A percentile compares a stretch with the other conserved stretches of the same genome.
These are phyloP conservation scores for Ceratocystis ficicola DNA, from an alignment of 2,329 filamentous ascomycete species.

Conservation along the genomic window DNA sequence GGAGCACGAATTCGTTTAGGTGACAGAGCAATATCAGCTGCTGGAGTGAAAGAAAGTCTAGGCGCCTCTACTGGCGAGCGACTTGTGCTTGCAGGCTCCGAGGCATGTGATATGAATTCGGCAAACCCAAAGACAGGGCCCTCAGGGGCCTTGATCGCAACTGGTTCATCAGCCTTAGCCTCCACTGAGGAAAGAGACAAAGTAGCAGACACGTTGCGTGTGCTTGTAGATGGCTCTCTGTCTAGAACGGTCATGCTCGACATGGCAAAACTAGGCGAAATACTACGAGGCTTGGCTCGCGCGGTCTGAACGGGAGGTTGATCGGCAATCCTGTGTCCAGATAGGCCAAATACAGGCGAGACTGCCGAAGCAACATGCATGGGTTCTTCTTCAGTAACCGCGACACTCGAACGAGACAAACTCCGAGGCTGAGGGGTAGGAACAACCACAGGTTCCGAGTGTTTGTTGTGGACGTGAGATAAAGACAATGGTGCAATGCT, in stretches of 20 bases:
- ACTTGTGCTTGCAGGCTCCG: slow-evolving; percentile 26
- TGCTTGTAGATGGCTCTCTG: slow-evolving; percentile 22
- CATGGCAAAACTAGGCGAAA: neutral
- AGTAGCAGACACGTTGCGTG: slow-evolving; percentile 20
- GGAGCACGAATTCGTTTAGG: slow-evolving; percentile 6
- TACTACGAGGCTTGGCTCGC: slow-evolving; percentile 11
- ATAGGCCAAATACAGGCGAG: slow-evolving; percentile 14
- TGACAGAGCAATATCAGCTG: slow-evolving; percentile 9
- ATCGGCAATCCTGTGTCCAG: slow-evolving; percentile 15
- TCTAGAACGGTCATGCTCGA: slow-evolving; percentile 9
- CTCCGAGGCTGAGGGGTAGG: slow-evolving; percentile 18
- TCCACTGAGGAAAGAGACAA: slow-evolving; percentile 25
- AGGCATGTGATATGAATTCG: slow-evolving; percentile 25
- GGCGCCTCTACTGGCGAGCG: slow-evolving; percentile 25
- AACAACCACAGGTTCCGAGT: slow-evolving; percentile 11
- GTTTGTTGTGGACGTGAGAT: neutral
- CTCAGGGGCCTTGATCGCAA: neutral
- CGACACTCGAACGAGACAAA: slow-evolving; percentile 23
- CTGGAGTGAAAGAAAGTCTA: slow-evolving; percentile 10
- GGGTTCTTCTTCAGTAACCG: slow-evolving; percentile 24
- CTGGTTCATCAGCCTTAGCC: slow-evolving; percentile 23
- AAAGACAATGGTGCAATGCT: neutral
- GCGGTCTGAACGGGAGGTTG: slow-evolving; percentile 12
- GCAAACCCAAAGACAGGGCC: slow-evolving; percentile 26
- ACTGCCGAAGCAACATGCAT: slow-evolving; percentile 22